Conservation (phyloP, 805 yeast genomes). For the Kodamaea sagamina region DNA sequence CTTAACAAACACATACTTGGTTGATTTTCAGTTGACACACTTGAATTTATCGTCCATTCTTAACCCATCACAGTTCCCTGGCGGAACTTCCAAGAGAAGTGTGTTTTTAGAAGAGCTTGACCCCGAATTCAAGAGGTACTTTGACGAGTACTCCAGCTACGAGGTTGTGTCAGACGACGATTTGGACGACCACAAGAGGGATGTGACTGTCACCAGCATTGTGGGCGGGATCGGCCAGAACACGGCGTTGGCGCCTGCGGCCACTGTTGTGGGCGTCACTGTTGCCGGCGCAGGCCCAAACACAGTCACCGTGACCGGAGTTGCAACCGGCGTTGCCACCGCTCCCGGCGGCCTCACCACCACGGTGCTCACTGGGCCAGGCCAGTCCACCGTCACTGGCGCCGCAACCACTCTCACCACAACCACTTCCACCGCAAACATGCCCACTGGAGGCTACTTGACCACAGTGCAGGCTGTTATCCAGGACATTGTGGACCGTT, state of each 20-base stretch:
- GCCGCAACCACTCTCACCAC: conserved; percentile 3
- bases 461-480: conserved; percentile 21
- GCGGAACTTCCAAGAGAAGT: conserved; percentile 1
- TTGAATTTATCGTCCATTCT: conserved; percentile 35
- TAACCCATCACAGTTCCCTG: conserved; percentile 15
- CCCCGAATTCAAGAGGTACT: neutral
- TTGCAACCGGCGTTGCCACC: neutral
- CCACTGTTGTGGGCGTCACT: too few relatives aligned
- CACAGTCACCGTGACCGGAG: neutral
- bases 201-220: too few relatives aligned
- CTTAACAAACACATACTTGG: conserved; percentile 37
- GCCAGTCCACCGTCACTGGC: conserved; percentile 3
- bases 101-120: conserved; percentile 3
- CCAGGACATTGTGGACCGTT: conserved; percentile 20
- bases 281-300: too few relatives aligned
- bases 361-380: neutral
- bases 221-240: too few relatives aligned
- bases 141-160: too few relatives aligned
- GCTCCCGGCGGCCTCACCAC: neutral
- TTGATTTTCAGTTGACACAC: conserved; percentile 36
- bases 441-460: conserved; percentile 11
- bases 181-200: too few relatives aligned
- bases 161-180: too few relatives aligned
- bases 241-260: too few relatives aligned
- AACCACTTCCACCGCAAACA: conserved; percentile 12